Evolutionary conservation across 495 filamentous ascomycete genomes (phyloP).

Genomic region (Rhypophila decipiens): DNA sequence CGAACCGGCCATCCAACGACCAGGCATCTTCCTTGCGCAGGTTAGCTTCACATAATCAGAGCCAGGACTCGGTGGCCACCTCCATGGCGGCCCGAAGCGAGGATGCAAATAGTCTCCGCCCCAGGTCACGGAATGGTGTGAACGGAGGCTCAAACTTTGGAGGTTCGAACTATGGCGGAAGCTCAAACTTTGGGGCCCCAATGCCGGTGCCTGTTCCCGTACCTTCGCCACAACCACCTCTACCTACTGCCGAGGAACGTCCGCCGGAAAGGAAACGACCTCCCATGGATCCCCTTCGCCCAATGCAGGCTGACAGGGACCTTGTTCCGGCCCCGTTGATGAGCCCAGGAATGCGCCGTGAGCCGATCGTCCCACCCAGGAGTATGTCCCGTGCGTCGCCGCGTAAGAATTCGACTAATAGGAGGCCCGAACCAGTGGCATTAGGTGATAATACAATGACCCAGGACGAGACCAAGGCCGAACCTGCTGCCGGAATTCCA

Average conservation of each 20-base stretch:
- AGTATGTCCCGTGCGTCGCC: slow-evolving; percentile 38
- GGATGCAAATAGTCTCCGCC: slow-evolving; percentile 41
- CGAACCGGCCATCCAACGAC: slow-evolving; percentile 31
- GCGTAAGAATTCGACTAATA: slow-evolving; percentile 28
- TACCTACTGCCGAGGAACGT: slow-evolving; percentile 28
- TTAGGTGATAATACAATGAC: slow-evolving; percentile 10
- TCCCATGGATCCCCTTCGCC: slow-evolving; percentile 45
- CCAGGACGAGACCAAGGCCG: slow-evolving; percentile 14
- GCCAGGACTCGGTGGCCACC: slow-evolving; percentile 48
- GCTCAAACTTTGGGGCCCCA: slow-evolving; percentile 29
- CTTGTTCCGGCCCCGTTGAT: slow-evolving; percentile 49
- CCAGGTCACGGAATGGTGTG: slow-evolving; percentile 42
- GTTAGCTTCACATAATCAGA: slow-evolving; percentile 44
- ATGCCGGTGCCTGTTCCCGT: slow-evolving; percentile 24
- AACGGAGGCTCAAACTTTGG: slow-evolving; percentile 30
- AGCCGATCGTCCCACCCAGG: slow-evolving; percentile 37
- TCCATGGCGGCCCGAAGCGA: slow-evolving; percentile 40
- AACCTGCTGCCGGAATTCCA: slow-evolving; percentile 3
- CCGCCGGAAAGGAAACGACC: slow-evolving; percentile 48
- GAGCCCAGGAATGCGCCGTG: slow-evolving; percentile 40
- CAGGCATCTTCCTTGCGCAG: slow-evolving; percentile 36
- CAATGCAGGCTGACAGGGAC: slow-evolving; percentile 33
- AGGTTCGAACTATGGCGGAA: slow-evolving; percentile 17
- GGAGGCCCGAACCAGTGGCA: slow-evolving; percentile 12
- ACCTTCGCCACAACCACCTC: slow-evolving; percentile 21